These are phyloP conservation scores for Pichia sp. DNA, from an alignment of 1,139 yeast genomes.

Conservation along the genomic window DNA sequence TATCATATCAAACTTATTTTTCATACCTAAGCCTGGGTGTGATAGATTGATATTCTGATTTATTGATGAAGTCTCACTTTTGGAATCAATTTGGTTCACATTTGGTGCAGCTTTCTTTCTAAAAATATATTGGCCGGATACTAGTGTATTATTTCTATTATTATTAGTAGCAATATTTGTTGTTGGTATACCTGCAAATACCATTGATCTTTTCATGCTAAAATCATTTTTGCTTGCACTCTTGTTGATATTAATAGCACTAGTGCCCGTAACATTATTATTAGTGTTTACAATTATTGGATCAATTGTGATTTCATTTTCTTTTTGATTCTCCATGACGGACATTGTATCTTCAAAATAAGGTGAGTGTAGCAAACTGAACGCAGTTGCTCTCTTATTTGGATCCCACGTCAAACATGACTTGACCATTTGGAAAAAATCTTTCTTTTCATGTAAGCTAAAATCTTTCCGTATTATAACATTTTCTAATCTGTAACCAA, in stretches of 20 bases:
- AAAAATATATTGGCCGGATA: neutral
- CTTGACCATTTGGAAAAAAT: constrained; percentile 48
- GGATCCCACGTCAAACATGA: constrained; percentile 68
- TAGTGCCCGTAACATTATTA: neutral
- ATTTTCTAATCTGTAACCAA: constrained; percentile 37
- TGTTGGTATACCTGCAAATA: constrained; percentile 11
- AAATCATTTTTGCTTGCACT: neutral
- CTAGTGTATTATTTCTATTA: neutral
- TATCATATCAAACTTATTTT: constrained; percentile 8
- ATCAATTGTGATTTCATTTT: constrained; percentile 11
- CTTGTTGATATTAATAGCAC: neutral
- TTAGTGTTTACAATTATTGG: neutral
- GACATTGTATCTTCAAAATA: constrained; percentile 49
- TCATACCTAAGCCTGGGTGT: constrained; percentile 12
- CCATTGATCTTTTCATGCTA: constrained; percentile 4
- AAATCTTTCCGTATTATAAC: constrained; percentile 38
- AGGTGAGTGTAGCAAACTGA: constrained; percentile 42
- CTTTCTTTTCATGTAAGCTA: constrained; percentile 28
- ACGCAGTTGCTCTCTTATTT: constrained; percentile 45
- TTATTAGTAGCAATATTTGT: neutral
- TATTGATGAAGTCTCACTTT: neutral
- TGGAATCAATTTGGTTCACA: neutral
- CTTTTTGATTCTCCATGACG: constrained; percentile 12
- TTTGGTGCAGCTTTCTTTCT: neutral
- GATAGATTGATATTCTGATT: constrained; percentile 1